Conservation (phyloP, 2,329 filamentous ascomycete genomes). For the Neonectria punicea region DNA sequence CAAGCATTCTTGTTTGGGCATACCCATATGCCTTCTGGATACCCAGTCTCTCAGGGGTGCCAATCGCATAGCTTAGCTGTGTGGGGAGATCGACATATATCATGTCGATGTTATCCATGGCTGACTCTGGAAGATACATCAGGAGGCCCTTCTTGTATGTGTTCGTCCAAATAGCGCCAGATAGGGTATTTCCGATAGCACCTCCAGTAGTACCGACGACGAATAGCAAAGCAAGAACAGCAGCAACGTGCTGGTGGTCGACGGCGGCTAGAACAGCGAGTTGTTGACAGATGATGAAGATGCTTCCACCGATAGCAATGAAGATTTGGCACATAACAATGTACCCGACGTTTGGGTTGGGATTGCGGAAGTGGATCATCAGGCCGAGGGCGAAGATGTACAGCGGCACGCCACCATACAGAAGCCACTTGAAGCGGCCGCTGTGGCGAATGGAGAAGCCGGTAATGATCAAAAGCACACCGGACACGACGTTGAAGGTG, state of each 20-base stretch:
- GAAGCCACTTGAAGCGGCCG: constrained; percentile 64
- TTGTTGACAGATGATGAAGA: constrained; percentile 55
- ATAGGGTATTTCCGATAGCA: constrained; percentile 44
- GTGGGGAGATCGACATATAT: constrained; percentile 65
- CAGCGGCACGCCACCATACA: constrained; percentile 60
- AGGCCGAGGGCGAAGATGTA: constrained; percentile 64
- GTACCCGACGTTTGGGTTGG: constrained; percentile 54
- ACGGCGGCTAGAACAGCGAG: constrained; percentile 45
- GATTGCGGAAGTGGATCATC: constrained; percentile 43
- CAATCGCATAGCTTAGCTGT: constrained; percentile 62
- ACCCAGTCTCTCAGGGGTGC: constrained; percentile 56
- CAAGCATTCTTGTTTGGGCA: constrained; percentile 60
- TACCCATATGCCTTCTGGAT: constrained; percentile 69
- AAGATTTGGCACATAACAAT: constrained; percentile 63
- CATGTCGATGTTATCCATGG: constrained; percentile 48
- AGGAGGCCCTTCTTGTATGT: constrained; percentile 55
- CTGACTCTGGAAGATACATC: constrained; percentile 59
- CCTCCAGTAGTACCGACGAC: constrained; percentile 43
- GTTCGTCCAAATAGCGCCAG: constrained; percentile 47
- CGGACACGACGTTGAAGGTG: constrained; percentile 60
- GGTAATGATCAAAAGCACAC: constrained; percentile 58
- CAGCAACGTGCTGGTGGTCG: constrained; percentile 48
- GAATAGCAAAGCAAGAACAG: constrained; percentile 43
- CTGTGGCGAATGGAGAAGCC: constrained; percentile 59
- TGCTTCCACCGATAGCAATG: constrained; percentile 61